phyloP scores from a whole-genome alignment of 768 basidiomycete genomes.

The Russula vinacea region DNA sequence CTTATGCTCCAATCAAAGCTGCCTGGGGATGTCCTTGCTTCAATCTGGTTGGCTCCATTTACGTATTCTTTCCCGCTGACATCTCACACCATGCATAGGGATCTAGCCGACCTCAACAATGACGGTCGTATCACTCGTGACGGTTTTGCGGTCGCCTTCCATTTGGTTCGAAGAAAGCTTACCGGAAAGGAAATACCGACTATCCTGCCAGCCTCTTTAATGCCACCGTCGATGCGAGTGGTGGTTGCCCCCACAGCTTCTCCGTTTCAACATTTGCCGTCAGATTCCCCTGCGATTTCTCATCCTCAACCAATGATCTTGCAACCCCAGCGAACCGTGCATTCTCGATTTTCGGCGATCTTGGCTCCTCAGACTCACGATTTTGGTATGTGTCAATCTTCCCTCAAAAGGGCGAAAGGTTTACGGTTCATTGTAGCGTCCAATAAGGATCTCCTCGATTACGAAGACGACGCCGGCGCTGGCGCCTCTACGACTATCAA shows the following conservation, averaged over 20 bases:
- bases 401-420: conserved; percentile 13
- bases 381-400: conserved; percentile 42
- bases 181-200: conserved; percentile 73
- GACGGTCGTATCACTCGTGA: conserved; percentile 85
- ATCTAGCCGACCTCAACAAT: conserved; percentile 84
- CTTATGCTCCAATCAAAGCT: conserved; percentile 92
- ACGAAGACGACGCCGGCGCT: conserved; percentile 59
- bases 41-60: conserved; percentile 67
- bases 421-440: conserved; percentile 17
- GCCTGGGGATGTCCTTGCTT: conserved; percentile 78
- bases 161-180: conserved; percentile 85
- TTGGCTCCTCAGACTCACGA: conserved; percentile 29
- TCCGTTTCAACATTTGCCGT: conserved; percentile 38
- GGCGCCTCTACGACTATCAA: conserved; percentile 52
- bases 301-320: conserved; percentile 40
- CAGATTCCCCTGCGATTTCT: conserved; percentile 38
- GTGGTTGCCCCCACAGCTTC: conserved; percentile 40
- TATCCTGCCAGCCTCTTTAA: conserved; percentile 63
- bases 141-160: conserved; percentile 93
- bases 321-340: conserved; percentile 23
- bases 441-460: conserved; percentile 65
- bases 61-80: neutral
- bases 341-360: conserved; percentile 2
- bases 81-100: conserved; percentile 51
- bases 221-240: conserved; percentile 78